Evolutionary conservation across 257 asterid species (phyloP), one percentile per base, ranked within the genome.

Genomic region (Solanum tacnaense): DNA sequence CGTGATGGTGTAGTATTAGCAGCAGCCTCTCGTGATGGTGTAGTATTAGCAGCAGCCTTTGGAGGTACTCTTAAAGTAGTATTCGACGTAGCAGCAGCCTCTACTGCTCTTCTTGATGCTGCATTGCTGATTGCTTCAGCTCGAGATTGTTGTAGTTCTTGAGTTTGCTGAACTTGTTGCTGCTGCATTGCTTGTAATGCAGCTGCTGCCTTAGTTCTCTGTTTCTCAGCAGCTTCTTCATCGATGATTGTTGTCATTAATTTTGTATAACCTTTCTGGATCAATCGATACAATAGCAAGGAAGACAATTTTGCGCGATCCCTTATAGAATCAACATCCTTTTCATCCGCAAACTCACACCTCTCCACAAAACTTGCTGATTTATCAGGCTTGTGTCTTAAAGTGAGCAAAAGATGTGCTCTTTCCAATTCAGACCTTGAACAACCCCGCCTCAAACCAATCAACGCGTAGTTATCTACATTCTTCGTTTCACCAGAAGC

Each of bases 301-400:
- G 96, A 81, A 7, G 98, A 93, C 95, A 95, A 87, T 83, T 76
- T 93, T 0, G 98, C 94, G 1, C 96, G 89, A 82, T 95, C 98
- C 36, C 96, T 87, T 3, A 92, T 94, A 1, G 98, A 90, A 60
- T 95, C 98, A 31, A 91, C 73, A 5, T 94, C 96, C 52, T 89
- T 84, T 27, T 93, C 95, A 41, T 95, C 96, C 0, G 94, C 92
- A 88, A 94, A 93, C 86, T 95, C 98, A 52, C 96, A 94, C 84
- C 92, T 87, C 18, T 95, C 98, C 5, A 94, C 92, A 87, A 94
- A 95, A 27, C 93, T 87, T 0, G 93, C 89, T 1, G 96, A 92
- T 49, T 93, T 94, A 84, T 95, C 98, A 0, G 98, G 98, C 89
- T 94, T 95, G 90, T 94, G 98, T 85, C 93, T 92, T 82, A 95